A percentile compares a stretch with the other conserved stretches of the same genome.
phyloP scores from a whole-genome alignment of 2,329 filamentous ascomycete species.

The Nemania diffusa region DNA sequence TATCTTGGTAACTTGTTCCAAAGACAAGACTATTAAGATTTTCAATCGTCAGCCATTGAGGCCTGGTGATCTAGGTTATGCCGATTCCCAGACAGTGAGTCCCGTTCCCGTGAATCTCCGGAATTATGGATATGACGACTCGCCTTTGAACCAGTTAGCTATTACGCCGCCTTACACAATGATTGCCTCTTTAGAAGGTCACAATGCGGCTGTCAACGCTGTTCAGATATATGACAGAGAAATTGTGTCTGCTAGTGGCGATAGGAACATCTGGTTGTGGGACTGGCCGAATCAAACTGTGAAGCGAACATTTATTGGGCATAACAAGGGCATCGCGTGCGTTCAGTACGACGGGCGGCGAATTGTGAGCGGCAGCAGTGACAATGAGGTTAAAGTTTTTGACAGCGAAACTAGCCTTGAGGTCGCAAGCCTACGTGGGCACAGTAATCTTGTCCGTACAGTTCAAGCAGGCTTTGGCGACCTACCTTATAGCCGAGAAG shows the following conservation, averaged over 20 bases:
- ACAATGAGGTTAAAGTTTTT: slow-evolving; percentile 95
- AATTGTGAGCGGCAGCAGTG: slow-evolving; percentile 95
- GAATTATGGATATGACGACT: slow-evolving; percentile 63
- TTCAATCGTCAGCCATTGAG: slow-evolving; percentile 83
- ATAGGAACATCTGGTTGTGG: slow-evolving; percentile 95
- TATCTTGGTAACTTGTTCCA: slow-evolving; percentile 95
- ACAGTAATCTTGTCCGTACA: slow-evolving; percentile 87
- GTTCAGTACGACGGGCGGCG: slow-evolving; percentile 95
- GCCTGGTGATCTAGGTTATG: slow-evolving; percentile 68
- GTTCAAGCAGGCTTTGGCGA: slow-evolving; percentile 96
- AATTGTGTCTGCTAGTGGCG: slow-evolving; percentile 94
- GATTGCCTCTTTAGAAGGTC: slow-evolving; percentile 83
- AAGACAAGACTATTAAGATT: slow-evolving; percentile 96
- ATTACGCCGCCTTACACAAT: slow-evolving; percentile 75
- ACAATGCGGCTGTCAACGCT: slow-evolving; percentile 92
- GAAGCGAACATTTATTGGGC: slow-evolving; percentile 81
- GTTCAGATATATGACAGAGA: slow-evolving; percentile 88
- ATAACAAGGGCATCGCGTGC: slow-evolving; percentile 95
- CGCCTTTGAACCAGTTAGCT: slow-evolving; percentile 59
- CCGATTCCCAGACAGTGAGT: slow-evolving; percentile 55
- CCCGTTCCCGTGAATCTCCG: slow-evolving; percentile 64
- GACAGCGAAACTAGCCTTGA: slow-evolving; percentile 87
- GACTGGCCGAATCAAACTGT: slow-evolving; percentile 83
- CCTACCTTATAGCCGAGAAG: slow-evolving; percentile 79
- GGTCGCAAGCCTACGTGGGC: slow-evolving; percentile 85